Base-by-base conservation (phyloP, 257 asterid species). In the Datura wrightii region DNA sequence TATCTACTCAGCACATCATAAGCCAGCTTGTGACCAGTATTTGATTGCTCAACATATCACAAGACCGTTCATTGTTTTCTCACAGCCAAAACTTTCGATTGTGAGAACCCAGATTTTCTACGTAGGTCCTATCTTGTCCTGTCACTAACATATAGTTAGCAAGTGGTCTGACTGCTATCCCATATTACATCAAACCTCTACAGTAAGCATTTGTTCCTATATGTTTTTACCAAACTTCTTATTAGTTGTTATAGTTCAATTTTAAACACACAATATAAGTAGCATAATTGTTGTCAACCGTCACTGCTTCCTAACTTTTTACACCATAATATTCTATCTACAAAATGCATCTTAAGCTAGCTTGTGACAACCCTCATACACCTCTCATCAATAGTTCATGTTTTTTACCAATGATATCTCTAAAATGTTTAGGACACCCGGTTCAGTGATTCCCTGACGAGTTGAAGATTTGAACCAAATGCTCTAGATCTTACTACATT, bases 301-400 rank as follows among this genome's bases (percentile, higher is more conserved):
- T 1, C 71, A 63, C 6, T 31, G 71, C 71, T 8, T 31, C 42
- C 71, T 34, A 63, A 63, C 44, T 5, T 63, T 11, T 31, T 16
- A 66, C 48, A 14, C 76, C 9, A 66, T 37, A 66, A 16, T 6
- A 15, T 36, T 66, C 76, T 36, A 15, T 66, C 76, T 13, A 66
- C 48, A 2, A 67, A 67, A 67, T 14, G 50, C 76, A 67, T 67
- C 50, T 66, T 67, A 67, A 67, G 76, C 24, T 16, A 67, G 76
- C 50, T 67, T 24, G 76, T 67, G 76, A 67, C 24, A 8, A 14
- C 6, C 50, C 50, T 37, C 15, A 37, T 67, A 37, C 50, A 67
- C 52, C 42, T 67, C 78, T 67, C 48, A 46, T 66, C 76, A 84
- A n/a, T 24, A 39, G 50, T 31, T 42, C 50, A 15, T 67, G 31